Percentiles rank a stretch among this genome's conserved stretches.
Evolutionary conservation across 306 rosid genomes (phyloP).

Genomic region (Trifolium subterraneum): DNA sequence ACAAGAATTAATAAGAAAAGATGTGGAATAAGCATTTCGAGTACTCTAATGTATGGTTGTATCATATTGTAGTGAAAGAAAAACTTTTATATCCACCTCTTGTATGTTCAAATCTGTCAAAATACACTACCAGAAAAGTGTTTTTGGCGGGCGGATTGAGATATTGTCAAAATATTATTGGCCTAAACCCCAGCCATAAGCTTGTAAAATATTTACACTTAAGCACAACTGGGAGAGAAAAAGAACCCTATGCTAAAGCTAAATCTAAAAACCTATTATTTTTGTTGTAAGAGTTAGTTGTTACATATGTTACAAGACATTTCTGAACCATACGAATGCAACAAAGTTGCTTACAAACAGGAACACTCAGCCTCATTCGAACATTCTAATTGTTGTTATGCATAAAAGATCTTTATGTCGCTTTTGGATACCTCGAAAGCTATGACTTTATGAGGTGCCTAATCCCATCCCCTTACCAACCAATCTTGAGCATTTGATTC

Average conservation of each 20-base stretch:
- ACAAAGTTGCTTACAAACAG: conserved; percentile 35
- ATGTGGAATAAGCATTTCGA: too few relatives aligned
- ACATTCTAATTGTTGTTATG: conserved; percentile 45
- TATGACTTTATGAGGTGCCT: conserved; percentile 71
- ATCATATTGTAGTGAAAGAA: too few relatives aligned
- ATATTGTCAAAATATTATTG: conserved; percentile 39
- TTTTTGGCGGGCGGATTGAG: too few relatives aligned
- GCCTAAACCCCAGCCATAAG: conserved; percentile 49
- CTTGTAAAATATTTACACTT: conserved; percentile 45
- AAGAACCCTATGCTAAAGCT: conserved; percentile 49
- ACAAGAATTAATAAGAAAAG: too few relatives aligned
- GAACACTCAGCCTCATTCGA: conserved; percentile 41
- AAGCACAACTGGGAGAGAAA: conserved; percentile 26
- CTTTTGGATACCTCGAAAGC: conserved; percentile 50
- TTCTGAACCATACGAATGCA: conserved; percentile 40
- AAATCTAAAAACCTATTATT: conserved; percentile 53
- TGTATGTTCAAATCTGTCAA: too few relatives aligned
- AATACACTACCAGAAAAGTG: too few relatives aligned
- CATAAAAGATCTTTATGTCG: conserved; percentile 33
- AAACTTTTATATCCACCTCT: too few relatives aligned
- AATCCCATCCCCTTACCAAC: conserved; percentile 95
- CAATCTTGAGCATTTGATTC: conserved; percentile 97
- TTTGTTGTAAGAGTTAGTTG: conserved; percentile 45
- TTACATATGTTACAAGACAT: conserved; percentile 60
- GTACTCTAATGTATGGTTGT: too few relatives aligned